These are phyloP conservation scores for Paraconiothyrium sp. DNA, from an alignment of 2,329 filamentous ascomycete genomes.

Conservation along the genomic window DNA sequence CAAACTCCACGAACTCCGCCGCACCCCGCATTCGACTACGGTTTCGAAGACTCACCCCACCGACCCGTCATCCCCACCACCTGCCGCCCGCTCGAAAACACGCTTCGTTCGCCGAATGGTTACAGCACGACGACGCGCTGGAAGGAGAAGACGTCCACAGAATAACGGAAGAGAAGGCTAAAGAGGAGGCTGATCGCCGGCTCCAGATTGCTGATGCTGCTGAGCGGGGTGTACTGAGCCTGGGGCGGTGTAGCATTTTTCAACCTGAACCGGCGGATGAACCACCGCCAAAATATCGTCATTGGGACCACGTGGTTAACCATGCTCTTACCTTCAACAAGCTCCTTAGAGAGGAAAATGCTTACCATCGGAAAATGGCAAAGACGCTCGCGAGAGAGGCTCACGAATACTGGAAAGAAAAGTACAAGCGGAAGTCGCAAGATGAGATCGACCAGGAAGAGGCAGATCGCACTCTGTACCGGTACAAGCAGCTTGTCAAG, in stretches of 20 bases:
- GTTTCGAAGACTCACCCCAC: slow-evolving; percentile 61
- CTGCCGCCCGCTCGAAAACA: slow-evolving; percentile 57
- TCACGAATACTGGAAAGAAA: slow-evolving; percentile 76
- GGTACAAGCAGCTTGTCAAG: slow-evolving; percentile 76
- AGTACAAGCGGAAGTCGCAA: slow-evolving; percentile 62
- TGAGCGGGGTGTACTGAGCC: slow-evolving; percentile 78
- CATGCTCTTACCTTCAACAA: slow-evolving; percentile 83
- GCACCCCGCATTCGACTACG: slow-evolving; percentile 57
- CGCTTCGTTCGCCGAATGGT: slow-evolving; percentile 71
- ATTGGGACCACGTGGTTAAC: slow-evolving; percentile 82
- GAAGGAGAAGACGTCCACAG: slow-evolving; percentile 53
- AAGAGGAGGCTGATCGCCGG: slow-evolving; percentile 74
- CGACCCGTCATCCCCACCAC: slow-evolving; percentile 63
- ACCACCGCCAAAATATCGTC: slow-evolving; percentile 82
- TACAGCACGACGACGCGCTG: slow-evolving; percentile 61
- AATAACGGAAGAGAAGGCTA: slow-evolving; percentile 42
- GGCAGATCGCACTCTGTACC: slow-evolving; percentile 69
- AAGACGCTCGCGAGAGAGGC: slow-evolving; percentile 83
- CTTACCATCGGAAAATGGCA: slow-evolving; percentile 77
- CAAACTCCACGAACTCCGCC: slow-evolving; percentile 31
- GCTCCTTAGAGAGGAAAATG: slow-evolving; percentile 81
- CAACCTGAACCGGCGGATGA: slow-evolving; percentile 78
- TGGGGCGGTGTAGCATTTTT: slow-evolving; percentile 75
- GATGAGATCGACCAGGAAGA: slow-evolving; percentile 87
- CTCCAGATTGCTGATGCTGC: slow-evolving; percentile 76